A percentile compares a stretch with the other conserved stretches of the same genome.
These are phyloP conservation scores for Phaffomyces opuntiae DNA, from an alignment of 805 yeast genomes.

Conservation along the genomic window DNA sequence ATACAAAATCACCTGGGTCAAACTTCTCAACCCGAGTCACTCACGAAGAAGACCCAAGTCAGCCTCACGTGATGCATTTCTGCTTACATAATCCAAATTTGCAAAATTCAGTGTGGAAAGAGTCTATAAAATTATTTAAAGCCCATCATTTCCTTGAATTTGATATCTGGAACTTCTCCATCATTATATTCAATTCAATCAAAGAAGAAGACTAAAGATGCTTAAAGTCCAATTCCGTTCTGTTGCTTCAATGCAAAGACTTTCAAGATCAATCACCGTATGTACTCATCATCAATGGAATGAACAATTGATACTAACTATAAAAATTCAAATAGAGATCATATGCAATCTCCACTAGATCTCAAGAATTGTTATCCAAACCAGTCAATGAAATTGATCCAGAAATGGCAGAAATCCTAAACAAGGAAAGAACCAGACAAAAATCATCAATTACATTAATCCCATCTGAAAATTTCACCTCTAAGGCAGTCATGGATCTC, in stretches of 20 bases:
- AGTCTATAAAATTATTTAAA: too few species aligned
- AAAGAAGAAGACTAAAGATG: neutral
- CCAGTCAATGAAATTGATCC: conserved; percentile 55
- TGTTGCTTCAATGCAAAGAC: conserved; percentile 1
- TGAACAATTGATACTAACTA: neutral
- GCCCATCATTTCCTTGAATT: too few species aligned
- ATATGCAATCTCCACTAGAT: conserved; percentile 8
- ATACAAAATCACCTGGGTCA: neutral
- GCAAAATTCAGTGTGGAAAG: too few species aligned
- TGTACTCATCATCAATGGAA: neutral
- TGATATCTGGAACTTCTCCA: too few species aligned
- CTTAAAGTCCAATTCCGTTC: conserved; percentile 5
- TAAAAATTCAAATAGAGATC: conserved; percentile 1
- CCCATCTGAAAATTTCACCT: conserved; percentile 96
- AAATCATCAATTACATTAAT: conserved; percentile 88
- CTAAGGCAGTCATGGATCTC: conserved; percentile 92
- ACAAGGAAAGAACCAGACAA: conserved; percentile 85
- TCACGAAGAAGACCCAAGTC: neutral
- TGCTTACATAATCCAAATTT: too few species aligned
- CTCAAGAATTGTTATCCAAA: conserved; percentile 8
- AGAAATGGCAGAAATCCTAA: conserved; percentile 64
- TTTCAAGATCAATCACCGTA: neutral
- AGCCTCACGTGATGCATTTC: neutral
- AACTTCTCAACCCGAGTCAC: too few species aligned
- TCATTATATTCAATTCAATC: neutral